Base-by-base conservation (phyloP, 768 basidiomycete species). In the Amanita thiersii region DNA sequence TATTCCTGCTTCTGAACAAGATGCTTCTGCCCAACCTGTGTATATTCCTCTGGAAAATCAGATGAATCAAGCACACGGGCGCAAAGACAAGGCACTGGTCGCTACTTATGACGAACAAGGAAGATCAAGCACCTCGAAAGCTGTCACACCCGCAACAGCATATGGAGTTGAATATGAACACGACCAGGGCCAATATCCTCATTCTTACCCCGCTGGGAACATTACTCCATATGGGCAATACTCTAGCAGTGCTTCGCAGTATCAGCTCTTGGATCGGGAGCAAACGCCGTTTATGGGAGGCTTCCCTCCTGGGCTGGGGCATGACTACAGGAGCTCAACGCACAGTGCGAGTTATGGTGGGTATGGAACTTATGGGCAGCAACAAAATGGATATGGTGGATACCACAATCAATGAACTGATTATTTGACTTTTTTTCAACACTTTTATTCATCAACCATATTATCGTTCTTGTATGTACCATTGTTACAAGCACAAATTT, bases 131-230 rank as follows among this genome's bases (percentile, higher is more conserved):
- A 43, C 33, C 19, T 25, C 24, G 18, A 36, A 40, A 32, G 14
- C 24, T 4, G 24, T 20, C 7, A 19, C 34, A 12, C 42, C 42
- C n/a, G 26, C 42, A 11, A 12, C 5, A n/a, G 20, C 19, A 1
- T 43, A 43, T 30, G 42, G 42, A 8, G n/a, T 28, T 10, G 34
- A 30, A 34, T 37, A 43, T 17, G 40, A 34, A 18, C 17, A 43
- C 2, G 24, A 29, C 19, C 32, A 24, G 2, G 15, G 31, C 10
- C 24, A 28, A 21, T 12, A 23, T 30, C 29, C 19, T 18, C 30
- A 28, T 11, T 24, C 40, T 24, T 34, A 41, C 20, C 15, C n/a
- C n/a, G n/a, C n/a, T n/a, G n/a, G n/a, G n/a, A n/a, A 31, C 18
- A 17, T 7, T 25, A 15, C 18, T 14, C 31, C 21, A 3, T 43